These are phyloP conservation scores for Waltergamsia citrina DNA, from an alignment of 2,329 filamentous ascomycete species.

Conservation along the genomic window DNA sequence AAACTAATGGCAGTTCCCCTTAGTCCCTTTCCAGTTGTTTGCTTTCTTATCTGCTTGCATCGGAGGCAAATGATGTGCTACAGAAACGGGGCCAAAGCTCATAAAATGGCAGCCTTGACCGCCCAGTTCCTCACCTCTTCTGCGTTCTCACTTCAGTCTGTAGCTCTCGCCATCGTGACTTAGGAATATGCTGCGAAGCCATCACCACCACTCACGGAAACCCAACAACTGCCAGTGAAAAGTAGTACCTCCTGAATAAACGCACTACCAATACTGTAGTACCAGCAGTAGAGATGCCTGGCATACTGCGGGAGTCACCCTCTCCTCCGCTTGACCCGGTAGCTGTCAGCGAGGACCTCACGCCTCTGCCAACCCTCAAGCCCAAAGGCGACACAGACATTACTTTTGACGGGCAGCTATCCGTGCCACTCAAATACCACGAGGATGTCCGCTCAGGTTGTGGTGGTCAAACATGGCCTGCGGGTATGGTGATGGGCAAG, in stretches of 20 bases:
- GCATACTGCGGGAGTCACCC: conserved; percentile 18
- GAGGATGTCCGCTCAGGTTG: conserved; percentile 85
- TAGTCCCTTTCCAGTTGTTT: background rate
- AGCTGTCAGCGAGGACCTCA: conserved; percentile 41
- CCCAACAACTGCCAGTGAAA: too few species aligned
- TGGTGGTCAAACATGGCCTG: conserved; percentile 90
- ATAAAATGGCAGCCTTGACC: background rate
- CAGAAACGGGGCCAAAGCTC: background rate
- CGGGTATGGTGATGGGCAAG: conserved; percentile 77
- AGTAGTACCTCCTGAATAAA: too few species aligned
- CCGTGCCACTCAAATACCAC: conserved; percentile 61
- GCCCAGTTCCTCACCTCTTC: background rate
- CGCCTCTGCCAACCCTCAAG: conserved; percentile 53
- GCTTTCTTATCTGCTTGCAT: background rate
- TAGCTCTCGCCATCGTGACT: too few species aligned
- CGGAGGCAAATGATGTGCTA: background rate
- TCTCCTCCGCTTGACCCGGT: conserved; percentile 42
- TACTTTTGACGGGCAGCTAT: conserved; percentile 66
- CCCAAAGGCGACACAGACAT: conserved; percentile 39
- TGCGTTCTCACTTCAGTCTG: background rate
- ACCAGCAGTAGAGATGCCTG: too few species aligned
- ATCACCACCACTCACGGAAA: too few species aligned
- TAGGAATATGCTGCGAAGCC: too few species aligned
- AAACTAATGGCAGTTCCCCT: too few species aligned
- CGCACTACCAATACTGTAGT: too few species aligned